phyloP scores from a whole-genome alignment of 768 basidiomycete genomes.

The Leccinum subtestaceum region DNA sequence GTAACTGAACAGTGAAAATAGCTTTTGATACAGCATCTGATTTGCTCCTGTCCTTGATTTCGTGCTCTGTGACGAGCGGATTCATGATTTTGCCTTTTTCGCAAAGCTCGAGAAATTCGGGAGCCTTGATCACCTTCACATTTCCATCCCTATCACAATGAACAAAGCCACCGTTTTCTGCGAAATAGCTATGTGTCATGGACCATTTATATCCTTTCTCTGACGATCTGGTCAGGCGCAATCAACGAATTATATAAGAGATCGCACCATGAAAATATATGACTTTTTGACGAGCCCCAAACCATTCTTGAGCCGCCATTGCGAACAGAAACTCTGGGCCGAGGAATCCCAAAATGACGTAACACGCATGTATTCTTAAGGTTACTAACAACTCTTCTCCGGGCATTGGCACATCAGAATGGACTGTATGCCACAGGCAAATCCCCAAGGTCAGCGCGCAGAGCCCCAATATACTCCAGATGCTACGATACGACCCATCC shows the following conservation, averaged over 20 bases:
- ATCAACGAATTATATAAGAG: neutral
- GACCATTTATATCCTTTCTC: no score
- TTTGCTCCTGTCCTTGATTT: no score
- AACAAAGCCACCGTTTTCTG: no score
- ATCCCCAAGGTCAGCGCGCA: neutral
- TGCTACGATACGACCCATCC: neutral
- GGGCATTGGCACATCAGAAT: neutral
- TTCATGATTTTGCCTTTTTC: no score
- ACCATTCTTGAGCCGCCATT: neutral
- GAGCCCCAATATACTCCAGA: neutral
- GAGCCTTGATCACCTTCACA: no score
- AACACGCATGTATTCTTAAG: neutral
- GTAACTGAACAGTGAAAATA: no score
- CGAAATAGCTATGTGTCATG: no score
- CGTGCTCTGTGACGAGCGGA: no score
- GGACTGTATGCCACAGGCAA: neutral
- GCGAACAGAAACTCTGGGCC: neutral
- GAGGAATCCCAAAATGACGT: neutral
- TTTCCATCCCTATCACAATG: no score
- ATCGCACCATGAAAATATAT: neutral
- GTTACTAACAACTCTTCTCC: neutral
- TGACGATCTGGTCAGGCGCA: neutral
- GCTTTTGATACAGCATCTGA: no score
- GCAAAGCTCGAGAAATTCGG: no score
- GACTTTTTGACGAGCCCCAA: neutral